Evolutionary conservation across 208 protist species (phyloP).

Genomic region (Naegleria lovaniensis): DNA sequence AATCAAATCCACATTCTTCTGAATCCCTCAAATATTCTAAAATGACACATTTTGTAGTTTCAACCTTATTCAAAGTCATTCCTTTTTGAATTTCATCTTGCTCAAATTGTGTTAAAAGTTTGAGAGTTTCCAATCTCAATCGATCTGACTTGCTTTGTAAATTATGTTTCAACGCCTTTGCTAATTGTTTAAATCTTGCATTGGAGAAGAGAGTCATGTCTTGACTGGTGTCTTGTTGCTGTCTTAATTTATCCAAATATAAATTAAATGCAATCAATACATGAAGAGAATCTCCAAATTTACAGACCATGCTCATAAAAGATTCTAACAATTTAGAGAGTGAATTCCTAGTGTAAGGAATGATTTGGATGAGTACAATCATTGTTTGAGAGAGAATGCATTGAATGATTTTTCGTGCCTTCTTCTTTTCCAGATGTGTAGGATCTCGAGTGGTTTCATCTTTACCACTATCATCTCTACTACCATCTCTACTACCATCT

Average conservation of each 20-base stretch:
- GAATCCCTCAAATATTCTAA: background rate
- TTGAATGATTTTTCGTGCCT: background rate
- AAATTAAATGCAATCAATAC: background rate
- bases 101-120: background rate
- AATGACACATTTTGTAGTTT: background rate
- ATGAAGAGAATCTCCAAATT: background rate
- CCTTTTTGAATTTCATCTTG: background rate
- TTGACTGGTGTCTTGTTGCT: too few species aligned
- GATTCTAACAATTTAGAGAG: background rate
- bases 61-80: background rate
- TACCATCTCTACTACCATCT: too few species aligned
- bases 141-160: background rate
- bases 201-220: background rate
- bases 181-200: background rate
- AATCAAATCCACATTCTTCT: constrained; percentile 14
- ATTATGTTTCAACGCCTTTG: background rate
- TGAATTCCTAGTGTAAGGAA: background rate
- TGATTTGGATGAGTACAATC: background rate
- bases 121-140: background rate
- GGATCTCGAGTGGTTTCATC: too few species aligned
- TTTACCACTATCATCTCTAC: too few species aligned
- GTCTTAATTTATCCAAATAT: background rate
- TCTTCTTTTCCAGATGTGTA: background rate
- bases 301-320: background rate
- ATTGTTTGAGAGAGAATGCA: background rate